A percentile compares a stretch with the other conserved stretches of the same genome.
phyloP scores from a whole-genome alignment of 306 rosid species.

The Begonia masoniana region DNA sequence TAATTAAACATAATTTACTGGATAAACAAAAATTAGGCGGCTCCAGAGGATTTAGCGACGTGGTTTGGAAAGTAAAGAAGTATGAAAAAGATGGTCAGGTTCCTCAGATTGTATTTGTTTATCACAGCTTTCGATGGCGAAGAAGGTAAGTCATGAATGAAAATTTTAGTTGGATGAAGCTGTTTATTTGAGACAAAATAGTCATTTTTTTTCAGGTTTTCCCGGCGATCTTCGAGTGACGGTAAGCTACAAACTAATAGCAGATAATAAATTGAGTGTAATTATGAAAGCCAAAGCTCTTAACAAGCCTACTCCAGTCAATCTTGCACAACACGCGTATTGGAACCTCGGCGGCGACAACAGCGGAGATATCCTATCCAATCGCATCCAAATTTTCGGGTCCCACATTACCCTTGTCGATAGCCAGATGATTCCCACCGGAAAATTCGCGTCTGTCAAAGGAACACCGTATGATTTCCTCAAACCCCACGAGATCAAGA shows the following conservation, averaged over 20 bases:
- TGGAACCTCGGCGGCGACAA: slow-evolving; percentile 83
- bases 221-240: slow-evolving; percentile 65
- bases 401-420: slow-evolving; percentile 54
- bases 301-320: slow-evolving; percentile 80
- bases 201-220: slow-evolving; percentile 36
- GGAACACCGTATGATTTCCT: slow-evolving; percentile 81
- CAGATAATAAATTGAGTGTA: slow-evolving; percentile 27
- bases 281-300: slow-evolving; percentile 60
- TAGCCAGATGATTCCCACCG: slow-evolving; percentile 60
- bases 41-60: slow-evolving; percentile 63
- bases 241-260: slow-evolving; percentile 40
- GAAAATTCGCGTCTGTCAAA: slow-evolving; percentile 34
- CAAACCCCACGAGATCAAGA: slow-evolving; percentile 40
- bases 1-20: neutral
- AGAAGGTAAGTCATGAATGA: slow-evolving; percentile 34
- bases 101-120: slow-evolving; percentile 52
- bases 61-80: slow-evolving; percentile 52
- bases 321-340: slow-evolving; percentile 59
- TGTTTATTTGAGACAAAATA: no score
- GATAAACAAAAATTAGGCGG: slow-evolving; percentile 39
- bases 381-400: slow-evolving; percentile 45
- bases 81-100: slow-evolving; percentile 26
- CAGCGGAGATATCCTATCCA: slow-evolving; percentile 57
- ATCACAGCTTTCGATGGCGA: slow-evolving; percentile 72
- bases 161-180: neutral